These are phyloP conservation scores for Vigna nakashimae DNA, from an alignment of 306 rosid genomes.

Conservation along the genomic window DNA sequence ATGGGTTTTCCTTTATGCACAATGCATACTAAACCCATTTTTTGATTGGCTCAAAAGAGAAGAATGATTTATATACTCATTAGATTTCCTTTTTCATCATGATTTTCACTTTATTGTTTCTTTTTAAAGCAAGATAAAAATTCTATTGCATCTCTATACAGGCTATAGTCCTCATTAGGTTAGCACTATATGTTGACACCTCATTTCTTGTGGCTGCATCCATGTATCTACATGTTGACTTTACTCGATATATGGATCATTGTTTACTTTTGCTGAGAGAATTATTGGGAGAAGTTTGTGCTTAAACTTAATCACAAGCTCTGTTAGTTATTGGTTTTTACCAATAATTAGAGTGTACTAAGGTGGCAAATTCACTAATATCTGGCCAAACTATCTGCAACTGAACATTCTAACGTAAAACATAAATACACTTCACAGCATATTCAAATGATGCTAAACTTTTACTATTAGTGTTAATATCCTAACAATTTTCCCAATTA, in stretches of 20 bases:
- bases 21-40: not conserved
- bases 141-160: too few species aligned
- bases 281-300: not conserved
- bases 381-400: not conserved
- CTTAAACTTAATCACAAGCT: not conserved
- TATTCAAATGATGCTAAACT: not conserved
- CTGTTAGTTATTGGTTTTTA: conserved; percentile 1
- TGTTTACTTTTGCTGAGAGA: not conserved
- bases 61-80: not conserved
- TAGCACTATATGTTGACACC: not conserved
- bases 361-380: not conserved
- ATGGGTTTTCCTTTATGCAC: not conserved
- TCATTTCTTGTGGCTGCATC: not conserved
- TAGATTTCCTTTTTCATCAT: not conserved
- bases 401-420: conserved; percentile 5
- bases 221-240: conserved; percentile 14
- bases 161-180: too few species aligned
- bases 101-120: conserved; percentile 1
- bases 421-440: conserved; percentile 9
- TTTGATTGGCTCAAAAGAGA: not conserved
- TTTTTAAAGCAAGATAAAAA: too few species aligned
- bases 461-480: not conserved
- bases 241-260: conserved; percentile 19
- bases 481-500: conserved; percentile 19
- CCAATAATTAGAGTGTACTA: not conserved